Evolutionary conservation across 208 protist genomes (phyloP).

Genomic region (Trypanosoma mega): DNA sequence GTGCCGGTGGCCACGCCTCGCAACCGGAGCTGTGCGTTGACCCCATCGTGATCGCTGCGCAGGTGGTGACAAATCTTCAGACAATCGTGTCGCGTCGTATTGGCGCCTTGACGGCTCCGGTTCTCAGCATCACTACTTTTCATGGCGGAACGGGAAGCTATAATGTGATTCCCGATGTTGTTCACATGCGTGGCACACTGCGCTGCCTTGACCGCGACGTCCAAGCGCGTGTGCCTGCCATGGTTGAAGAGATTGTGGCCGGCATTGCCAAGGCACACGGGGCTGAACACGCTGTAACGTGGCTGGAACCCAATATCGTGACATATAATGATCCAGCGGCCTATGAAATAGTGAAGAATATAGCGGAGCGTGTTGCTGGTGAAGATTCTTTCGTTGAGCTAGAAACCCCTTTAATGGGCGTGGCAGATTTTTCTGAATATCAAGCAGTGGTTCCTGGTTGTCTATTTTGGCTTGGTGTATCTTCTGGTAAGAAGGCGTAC

Average conservation of each 20-base stretch:
- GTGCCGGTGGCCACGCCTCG: constrained; percentile 64
- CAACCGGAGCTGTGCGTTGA: constrained; percentile 67
- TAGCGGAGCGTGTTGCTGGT: constrained; percentile 48
- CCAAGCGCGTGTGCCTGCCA: constrained; percentile 46
- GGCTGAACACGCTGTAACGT: constrained; percentile 57
- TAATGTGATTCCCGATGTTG: constrained; percentile 72
- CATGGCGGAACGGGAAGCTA: constrained; percentile 58
- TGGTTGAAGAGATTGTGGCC: constrained; percentile 73
- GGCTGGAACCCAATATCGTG: constrained; percentile 82
- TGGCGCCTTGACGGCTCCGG: constrained; percentile 51
- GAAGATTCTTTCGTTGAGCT: constrained; percentile 48
- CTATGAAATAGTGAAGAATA: constrained; percentile 51
- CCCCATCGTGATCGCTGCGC: constrained; percentile 56
- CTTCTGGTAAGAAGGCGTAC: constrained; percentile 24
- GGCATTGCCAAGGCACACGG: constrained; percentile 63
- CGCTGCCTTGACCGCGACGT: constrained; percentile 67
- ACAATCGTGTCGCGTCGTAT: constrained; percentile 67
- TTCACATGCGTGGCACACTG: constrained; percentile 67
- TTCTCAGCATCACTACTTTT: constrained; percentile 67
- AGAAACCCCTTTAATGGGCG: constrained; percentile 44
- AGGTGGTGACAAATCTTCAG: constrained; percentile 58
- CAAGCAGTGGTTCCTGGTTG: constrained; percentile 67
- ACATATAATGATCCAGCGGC: constrained; percentile 77
- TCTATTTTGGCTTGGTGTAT: constrained; percentile 69
- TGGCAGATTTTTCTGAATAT: constrained; percentile 80